Conservation (phyloP, 306 rosid species). For the Phaseolus lunatus region DNA sequence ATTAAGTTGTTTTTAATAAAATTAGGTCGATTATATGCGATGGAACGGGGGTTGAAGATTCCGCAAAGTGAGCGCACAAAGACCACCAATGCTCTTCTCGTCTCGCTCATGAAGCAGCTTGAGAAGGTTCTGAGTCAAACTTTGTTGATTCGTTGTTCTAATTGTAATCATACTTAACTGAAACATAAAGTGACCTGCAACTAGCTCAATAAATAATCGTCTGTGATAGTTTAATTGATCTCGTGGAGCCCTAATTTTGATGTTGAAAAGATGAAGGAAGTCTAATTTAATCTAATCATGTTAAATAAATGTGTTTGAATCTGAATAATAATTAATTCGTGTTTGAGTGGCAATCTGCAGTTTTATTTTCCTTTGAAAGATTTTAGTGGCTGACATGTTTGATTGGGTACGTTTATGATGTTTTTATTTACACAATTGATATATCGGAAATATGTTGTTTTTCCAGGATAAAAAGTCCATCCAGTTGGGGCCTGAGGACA, state of each 20-base stretch:
- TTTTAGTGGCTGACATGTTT: constrained; percentile 25
- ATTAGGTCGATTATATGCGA: constrained; percentile 95
- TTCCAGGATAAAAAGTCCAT: constrained; percentile 91
- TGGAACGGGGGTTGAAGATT: constrained; percentile 95
- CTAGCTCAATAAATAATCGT: not conserved
- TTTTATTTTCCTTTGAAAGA: constrained; percentile 2
- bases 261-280: not conserved
- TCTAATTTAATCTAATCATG: not conserved
- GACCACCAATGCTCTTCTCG: constrained; percentile 85
- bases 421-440: not conserved
- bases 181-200: not conserved
- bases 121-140: constrained; percentile 68
- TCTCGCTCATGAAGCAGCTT: constrained; percentile 98
- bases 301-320: constrained; percentile 12
- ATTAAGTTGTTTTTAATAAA: constrained; percentile 5
- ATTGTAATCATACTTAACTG: constrained; percentile 28
- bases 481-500: constrained; percentile 88
- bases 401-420: not conserved
- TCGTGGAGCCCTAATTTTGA: not conserved
- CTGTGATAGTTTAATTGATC: not conserved
- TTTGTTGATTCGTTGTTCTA: not conserved
- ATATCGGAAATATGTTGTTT: not conserved
- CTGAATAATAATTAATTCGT: not conserved
- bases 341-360: constrained; percentile 1
- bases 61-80: constrained; percentile 92